phyloP scores from a whole-genome alignment of 164 flowering plant species.

The Umbellularia californica region DNA sequence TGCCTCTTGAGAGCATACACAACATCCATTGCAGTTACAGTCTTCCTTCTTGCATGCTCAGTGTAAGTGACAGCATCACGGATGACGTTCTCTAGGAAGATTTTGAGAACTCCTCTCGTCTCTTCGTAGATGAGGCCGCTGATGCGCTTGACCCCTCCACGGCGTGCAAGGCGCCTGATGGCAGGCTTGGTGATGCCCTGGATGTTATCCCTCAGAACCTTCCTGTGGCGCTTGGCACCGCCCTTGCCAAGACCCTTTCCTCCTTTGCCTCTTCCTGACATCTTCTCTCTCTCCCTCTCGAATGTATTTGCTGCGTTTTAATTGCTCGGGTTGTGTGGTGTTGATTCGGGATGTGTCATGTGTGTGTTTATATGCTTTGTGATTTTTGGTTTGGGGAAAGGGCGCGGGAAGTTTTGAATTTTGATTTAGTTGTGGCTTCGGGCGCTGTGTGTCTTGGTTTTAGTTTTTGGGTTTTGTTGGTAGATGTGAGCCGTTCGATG shows the following conservation, averaged over 20 bases:
- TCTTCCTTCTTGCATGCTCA: conserved; percentile 13
- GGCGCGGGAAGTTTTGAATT: background rate
- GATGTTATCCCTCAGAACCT: conserved; percentile 16
- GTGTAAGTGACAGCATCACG: conserved; percentile 21
- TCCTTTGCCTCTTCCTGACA: conserved; percentile 22
- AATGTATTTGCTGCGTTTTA: too few relatives aligned
- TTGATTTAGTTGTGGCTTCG: background rate
- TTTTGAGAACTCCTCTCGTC: conserved; percentile 18
- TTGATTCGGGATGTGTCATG: too few relatives aligned
- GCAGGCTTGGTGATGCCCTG: conserved; percentile 22
- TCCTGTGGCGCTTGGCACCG: conserved; percentile 17
- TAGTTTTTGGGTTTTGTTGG: background rate
- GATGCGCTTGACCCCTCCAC: conserved; percentile 18
- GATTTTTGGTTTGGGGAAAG: background rate
- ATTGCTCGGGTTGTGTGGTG: too few relatives aligned
- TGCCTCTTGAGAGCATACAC: conserved; percentile 16
- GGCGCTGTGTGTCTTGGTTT: too few relatives aligned
- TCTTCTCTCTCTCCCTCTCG: background rate
- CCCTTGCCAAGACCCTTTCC: conserved; percentile 21
- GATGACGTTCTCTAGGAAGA: conserved; percentile 20
- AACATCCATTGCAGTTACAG: conserved; percentile 15
- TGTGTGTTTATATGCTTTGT: too few relatives aligned
- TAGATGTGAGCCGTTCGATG: conserved; percentile 4
- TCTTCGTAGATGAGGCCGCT: conserved; percentile 21
- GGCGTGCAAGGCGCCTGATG: conserved; percentile 14